phyloP scores from a whole-genome alignment of 805 yeast genomes.

The Ogataea chonburiensis region DNA sequence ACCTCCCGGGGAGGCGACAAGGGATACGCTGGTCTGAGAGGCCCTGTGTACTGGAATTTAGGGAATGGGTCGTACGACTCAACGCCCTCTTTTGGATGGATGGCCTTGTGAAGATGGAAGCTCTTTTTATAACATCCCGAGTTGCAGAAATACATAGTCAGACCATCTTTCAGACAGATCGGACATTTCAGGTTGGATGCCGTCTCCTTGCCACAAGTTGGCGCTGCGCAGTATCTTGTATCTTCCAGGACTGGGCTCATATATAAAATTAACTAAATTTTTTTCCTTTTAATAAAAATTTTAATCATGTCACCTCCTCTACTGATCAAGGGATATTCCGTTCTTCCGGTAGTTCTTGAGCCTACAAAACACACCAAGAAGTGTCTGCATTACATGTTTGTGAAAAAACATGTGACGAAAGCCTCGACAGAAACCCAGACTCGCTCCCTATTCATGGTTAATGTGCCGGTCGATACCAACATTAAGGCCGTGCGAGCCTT shows the following conservation, averaged over 20 bases:
- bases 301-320: slow-evolving; percentile 13
- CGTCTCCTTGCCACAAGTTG: slow-evolving; percentile 83
- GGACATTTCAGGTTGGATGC: slow-evolving; percentile 83
- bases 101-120: slow-evolving; percentile 71
- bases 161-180: slow-evolving; percentile 73
- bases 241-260: slow-evolving; percentile 19
- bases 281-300: slow-evolving; percentile 2
- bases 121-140: slow-evolving; percentile 77
- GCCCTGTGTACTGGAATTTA: slow-evolving; percentile 68
- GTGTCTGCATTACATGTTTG: slow-evolving; percentile 55
- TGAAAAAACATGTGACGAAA: slow-evolving; percentile 59
- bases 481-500: slow-evolving; percentile 52
- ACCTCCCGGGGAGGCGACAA: slow-evolving; percentile 67
- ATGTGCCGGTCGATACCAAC: slow-evolving; percentile 66
- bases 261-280: slow-evolving; percentile 1
- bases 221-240: slow-evolving; percentile 57
- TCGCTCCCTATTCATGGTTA: slow-evolving; percentile 69
- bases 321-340: slow-evolving; percentile 53
- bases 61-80: slow-evolving; percentile 87
- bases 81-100: slow-evolving; percentile 63
- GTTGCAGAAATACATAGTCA: slow-evolving; percentile 69
- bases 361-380: slow-evolving; percentile 25
- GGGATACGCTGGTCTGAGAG: slow-evolving; percentile 77
- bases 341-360: slow-evolving; percentile 48
- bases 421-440: slow-evolving; percentile 42